Conservation (phyloP, 2,329 filamentous ascomycete genomes). For the Cladosporium sp. region DNA sequence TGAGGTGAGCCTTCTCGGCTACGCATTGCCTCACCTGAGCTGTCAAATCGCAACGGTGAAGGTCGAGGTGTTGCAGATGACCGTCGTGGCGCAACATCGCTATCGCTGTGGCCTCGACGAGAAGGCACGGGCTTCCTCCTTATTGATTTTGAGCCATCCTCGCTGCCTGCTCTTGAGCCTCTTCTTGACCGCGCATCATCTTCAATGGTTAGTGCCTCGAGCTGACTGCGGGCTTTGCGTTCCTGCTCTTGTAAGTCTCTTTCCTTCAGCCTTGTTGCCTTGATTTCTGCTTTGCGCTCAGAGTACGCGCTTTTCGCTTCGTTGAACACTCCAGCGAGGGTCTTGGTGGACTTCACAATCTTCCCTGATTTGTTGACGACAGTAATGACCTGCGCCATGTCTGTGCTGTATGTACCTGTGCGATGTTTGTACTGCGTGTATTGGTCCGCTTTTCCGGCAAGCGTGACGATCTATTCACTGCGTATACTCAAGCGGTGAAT, state of each 20-base stretch:
- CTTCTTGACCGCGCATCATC: slow-evolving; percentile 32
- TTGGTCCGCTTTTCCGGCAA: slow-evolving; percentile 9
- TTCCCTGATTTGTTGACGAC: slow-evolving; percentile 90
- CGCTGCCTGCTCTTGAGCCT: slow-evolving; percentile 24
- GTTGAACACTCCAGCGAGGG: slow-evolving; percentile 84
- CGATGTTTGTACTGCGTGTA: not conserved
- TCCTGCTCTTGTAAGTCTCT: slow-evolving; percentile 41
- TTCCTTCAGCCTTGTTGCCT: slow-evolving; percentile 62
- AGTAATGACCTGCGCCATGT: slow-evolving; percentile 67
- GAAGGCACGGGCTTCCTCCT: slow-evolving; percentile 24
- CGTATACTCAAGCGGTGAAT: not conserved
- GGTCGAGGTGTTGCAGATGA: slow-evolving; percentile 19
- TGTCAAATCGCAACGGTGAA: slow-evolving; percentile 29
- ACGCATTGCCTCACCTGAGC: slow-evolving; percentile 15
- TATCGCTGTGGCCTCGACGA: slow-evolving; percentile 40
- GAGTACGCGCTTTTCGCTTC: slow-evolving; percentile 85
- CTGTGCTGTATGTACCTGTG: not conserved
- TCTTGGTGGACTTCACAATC: slow-evolving; percentile 85
- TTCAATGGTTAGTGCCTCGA: slow-evolving; percentile 46
- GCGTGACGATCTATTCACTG: slow-evolving; percentile 1
- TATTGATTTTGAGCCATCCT: slow-evolving; percentile 17
- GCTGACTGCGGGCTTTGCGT: slow-evolving; percentile 55
- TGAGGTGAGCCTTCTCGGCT: slow-evolving; percentile 22
- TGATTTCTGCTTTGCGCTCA: slow-evolving; percentile 79
- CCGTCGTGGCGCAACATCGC: slow-evolving; percentile 32